Conservation (phyloP, 768 basidiomycete genomes). For the Mycena filopes region DNA sequence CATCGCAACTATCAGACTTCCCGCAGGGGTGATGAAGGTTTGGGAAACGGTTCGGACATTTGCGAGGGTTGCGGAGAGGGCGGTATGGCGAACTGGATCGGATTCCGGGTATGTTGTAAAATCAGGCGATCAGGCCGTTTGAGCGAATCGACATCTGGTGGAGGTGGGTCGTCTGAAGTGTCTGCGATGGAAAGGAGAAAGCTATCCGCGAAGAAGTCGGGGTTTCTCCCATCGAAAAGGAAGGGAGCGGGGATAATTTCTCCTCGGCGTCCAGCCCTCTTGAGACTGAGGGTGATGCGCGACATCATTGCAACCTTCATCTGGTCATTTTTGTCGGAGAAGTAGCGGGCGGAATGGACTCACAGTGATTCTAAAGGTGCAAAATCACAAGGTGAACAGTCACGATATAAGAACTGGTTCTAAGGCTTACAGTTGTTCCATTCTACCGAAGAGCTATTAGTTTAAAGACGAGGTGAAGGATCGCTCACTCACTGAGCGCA, state of each 20-base stretch:
- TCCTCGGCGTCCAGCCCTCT: conserved; percentile 36
- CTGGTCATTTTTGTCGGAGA: not conserved
- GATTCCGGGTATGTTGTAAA: conserved; percentile 8
- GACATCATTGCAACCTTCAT: conserved; percentile 57
- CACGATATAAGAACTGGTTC: not conserved
- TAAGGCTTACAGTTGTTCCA: conserved; percentile 35
- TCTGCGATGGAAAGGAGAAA: conserved; percentile 11
- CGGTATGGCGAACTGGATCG: conserved; percentile 29
- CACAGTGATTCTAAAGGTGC: conserved; percentile 23
- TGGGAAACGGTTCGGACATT: conserved; percentile 8
- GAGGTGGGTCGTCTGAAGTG: not conserved
- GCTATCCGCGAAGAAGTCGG: conserved; percentile 19
- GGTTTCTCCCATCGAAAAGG: conserved; percentile 8
- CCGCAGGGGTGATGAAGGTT: not conserved
- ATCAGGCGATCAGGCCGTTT: conserved; percentile 19
- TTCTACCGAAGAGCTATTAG: conserved; percentile 21
- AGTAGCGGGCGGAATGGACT: conserved; percentile 45
- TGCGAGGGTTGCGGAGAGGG: conserved; percentile 21
- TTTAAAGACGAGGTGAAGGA: not conserved
- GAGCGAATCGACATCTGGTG: not conserved
- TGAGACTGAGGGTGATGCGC: conserved; percentile 56
- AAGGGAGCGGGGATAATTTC: conserved; percentile 7
- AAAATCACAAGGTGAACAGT: not conserved
- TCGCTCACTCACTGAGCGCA: conserved; percentile 40
- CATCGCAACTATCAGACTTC: not conserved